phyloP scores from a whole-genome alignment of 352 stramenopile genomes.

The Blastocystis sp. region DNA sequence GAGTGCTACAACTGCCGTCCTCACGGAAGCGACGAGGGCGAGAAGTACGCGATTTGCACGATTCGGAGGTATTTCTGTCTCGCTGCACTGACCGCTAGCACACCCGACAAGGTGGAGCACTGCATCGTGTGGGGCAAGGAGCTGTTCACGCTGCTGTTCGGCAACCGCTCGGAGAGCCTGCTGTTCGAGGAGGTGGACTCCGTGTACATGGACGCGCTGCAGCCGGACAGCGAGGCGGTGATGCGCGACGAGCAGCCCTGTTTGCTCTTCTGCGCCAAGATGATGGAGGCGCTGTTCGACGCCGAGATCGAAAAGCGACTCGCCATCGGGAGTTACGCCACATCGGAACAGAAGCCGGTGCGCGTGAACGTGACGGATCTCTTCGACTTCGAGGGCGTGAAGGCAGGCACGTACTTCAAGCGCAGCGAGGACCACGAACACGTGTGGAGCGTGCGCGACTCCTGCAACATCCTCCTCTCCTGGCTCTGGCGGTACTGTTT shows the following conservation, averaged over 20 bases:
- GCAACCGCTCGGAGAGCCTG: slow-evolving; percentile 87
- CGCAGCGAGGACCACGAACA: not conserved
- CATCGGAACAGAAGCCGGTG: not conserved
- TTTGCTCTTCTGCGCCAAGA: slow-evolving; percentile 80
- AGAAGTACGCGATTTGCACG: slow-evolving; percentile 99
- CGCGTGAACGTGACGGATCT: not conserved
- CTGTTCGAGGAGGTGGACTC: slow-evolving; percentile 89
- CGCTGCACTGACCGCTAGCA: slow-evolving; percentile 78
- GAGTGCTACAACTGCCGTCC: slow-evolving; percentile 99
- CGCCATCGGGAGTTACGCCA: slow-evolving; percentile 45
- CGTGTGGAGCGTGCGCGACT: not conserved
- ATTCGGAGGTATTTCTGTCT: slow-evolving; percentile 83
- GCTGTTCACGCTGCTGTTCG: slow-evolving; percentile 85
- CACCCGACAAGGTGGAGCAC: slow-evolving; percentile 97
- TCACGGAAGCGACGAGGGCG: slow-evolving; percentile 85
- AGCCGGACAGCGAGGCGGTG: not conserved
- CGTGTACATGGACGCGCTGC: slow-evolving; percentile 81
- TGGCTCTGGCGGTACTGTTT: slow-evolving; percentile 58
- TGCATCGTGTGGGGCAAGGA: slow-evolving; percentile 99
- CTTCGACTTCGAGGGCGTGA: slow-evolving; percentile 8
- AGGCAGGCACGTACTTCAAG: not conserved
- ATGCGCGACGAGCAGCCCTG: slow-evolving; percentile 62
- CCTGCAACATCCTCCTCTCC: slow-evolving; percentile 7
- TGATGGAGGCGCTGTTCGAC: slow-evolving; percentile 80
- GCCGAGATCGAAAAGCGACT: slow-evolving; percentile 76